Conservation (phyloP, 2,329 filamentous ascomycete species). For the Aspergillus cejpii region DNA sequence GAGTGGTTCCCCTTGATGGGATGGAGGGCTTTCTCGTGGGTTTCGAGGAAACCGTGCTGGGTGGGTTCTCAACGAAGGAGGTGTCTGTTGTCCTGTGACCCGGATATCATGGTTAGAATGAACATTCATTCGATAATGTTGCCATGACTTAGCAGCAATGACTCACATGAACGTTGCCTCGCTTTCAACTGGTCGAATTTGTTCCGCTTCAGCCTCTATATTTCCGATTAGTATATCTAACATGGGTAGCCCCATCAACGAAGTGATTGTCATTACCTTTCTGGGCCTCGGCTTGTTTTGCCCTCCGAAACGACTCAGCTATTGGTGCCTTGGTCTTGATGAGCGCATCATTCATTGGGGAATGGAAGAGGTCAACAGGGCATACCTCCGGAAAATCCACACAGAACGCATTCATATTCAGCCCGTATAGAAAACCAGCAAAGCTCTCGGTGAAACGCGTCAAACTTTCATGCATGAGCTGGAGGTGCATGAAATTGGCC, state of each 20-base stretch:
- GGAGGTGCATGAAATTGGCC: slow-evolving; percentile 94
- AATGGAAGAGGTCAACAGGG: background rate
- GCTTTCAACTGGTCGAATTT: slow-evolving; percentile 42
- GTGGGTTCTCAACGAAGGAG: slow-evolving; percentile 81
- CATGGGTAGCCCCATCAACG: background rate
- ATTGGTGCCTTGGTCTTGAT: slow-evolving; percentile 60
- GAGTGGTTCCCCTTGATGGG: slow-evolving; percentile 19
- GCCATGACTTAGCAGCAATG: background rate
- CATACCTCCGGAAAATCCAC: slow-evolving; percentile 90
- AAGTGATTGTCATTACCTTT: slow-evolving; percentile 30
- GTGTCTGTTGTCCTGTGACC: slow-evolving; percentile 72
- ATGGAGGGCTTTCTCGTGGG: slow-evolving; percentile 30
- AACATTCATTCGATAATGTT: background rate
- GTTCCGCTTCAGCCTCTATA: slow-evolving; percentile 31
- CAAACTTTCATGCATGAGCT: slow-evolving; percentile 92
- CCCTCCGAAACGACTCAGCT: slow-evolving; percentile 69
- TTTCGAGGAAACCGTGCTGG: slow-evolving; percentile 45
- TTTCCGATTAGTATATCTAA: slow-evolving; percentile 9
- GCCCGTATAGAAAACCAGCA: slow-evolving; percentile 84
- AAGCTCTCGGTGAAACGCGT: slow-evolving; percentile 94
- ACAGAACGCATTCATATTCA: slow-evolving; percentile 99
- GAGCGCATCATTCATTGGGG: background rate
- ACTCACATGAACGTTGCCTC: slow-evolving; percentile 82
- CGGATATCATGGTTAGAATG: slow-evolving; percentile 3
- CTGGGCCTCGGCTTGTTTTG: slow-evolving; percentile 53